A percentile compares a stretch with the other conserved stretches of the same genome.
These are phyloP conservation scores for Gynandropsis gynandra DNA, from an alignment of 345 rosid species.

Conservation along the genomic window DNA sequence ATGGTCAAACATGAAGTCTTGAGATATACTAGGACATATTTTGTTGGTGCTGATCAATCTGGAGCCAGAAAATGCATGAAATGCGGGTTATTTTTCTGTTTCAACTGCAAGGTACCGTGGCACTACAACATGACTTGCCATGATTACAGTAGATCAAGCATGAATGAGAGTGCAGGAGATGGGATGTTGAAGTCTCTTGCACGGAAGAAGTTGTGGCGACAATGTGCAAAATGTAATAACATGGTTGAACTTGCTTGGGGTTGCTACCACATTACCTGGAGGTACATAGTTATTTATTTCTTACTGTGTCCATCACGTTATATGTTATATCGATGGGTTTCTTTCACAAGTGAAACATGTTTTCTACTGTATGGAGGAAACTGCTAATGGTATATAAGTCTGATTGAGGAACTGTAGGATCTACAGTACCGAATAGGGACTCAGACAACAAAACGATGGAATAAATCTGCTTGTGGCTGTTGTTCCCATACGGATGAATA, in stretches of 20 bases:
- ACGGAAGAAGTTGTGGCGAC: conserved; percentile 37
- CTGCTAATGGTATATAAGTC: too few species aligned
- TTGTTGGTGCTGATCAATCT: conserved; percentile 21
- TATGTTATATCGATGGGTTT: neutral
- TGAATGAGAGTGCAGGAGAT: conserved; percentile 37
- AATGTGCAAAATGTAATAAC: conserved; percentile 40
- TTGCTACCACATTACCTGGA: conserved; percentile 58
- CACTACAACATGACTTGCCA: conserved; percentile 43
- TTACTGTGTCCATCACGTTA: too few species aligned
- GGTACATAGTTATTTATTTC: conserved; percentile 25
- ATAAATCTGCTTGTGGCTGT: too few species aligned
- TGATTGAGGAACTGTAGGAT: too few species aligned
- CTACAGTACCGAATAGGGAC: too few species aligned
- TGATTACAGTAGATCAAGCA: conserved; percentile 37
- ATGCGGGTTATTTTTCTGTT: conserved; percentile 50
- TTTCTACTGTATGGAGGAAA: too few species aligned
- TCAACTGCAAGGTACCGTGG: conserved; percentile 79
- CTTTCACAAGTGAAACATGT: too few species aligned
- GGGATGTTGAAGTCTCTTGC: conserved; percentile 45
- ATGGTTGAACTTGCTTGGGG: conserved; percentile 48
- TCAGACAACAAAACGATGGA: too few species aligned
- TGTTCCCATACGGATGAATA: too few species aligned
- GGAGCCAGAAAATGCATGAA: conserved; percentile 57
- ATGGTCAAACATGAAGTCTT: conserved; percentile 51
- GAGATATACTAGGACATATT: conserved; percentile 30